phyloP scores from a whole-genome alignment of 805 yeast genomes.

The Tetrapisispora taiwanensis region DNA sequence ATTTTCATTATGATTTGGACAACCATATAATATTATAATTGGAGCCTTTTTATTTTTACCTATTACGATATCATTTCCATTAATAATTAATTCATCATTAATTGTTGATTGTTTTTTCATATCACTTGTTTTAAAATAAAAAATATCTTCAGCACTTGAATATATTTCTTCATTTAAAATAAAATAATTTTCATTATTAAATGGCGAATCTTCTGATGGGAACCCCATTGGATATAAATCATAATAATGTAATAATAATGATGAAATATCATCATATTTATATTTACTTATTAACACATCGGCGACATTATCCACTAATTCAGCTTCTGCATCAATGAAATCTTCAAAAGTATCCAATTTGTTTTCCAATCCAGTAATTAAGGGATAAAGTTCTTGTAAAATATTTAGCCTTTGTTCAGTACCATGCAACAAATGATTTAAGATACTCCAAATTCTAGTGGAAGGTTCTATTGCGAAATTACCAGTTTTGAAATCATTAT shows the following conservation, averaged over 20 bases:
- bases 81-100: constrained; percentile 13
- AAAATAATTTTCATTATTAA: constrained; percentile 12
- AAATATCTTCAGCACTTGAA: constrained; percentile 63
- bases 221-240: constrained; percentile 16
- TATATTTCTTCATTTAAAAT: constrained; percentile 29
- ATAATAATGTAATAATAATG: constrained; percentile 11
- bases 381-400: constrained; percentile 8
- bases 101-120: constrained; percentile 14
- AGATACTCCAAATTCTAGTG: not conserved
- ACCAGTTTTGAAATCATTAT: too few relatives aligned
- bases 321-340: constrained; percentile 5
- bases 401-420: not conserved
- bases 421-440: not conserved
- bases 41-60: constrained; percentile 45
- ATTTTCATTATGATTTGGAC: constrained; percentile 34
- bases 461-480: not conserved
- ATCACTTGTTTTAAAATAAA: constrained; percentile 59
- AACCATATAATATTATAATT: constrained; percentile 57
- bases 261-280: constrained; percentile 8
- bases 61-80: constrained; percentile 54
- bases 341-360: not conserved
- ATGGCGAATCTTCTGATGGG: not conserved
- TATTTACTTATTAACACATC: constrained; percentile 3
- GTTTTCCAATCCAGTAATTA: constrained; percentile 7
- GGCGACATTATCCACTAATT: constrained; percentile 2